These are phyloP conservation scores for Nemania diffusa DNA, from an alignment of 2,329 filamentous ascomycete species.

Conservation along the genomic window DNA sequence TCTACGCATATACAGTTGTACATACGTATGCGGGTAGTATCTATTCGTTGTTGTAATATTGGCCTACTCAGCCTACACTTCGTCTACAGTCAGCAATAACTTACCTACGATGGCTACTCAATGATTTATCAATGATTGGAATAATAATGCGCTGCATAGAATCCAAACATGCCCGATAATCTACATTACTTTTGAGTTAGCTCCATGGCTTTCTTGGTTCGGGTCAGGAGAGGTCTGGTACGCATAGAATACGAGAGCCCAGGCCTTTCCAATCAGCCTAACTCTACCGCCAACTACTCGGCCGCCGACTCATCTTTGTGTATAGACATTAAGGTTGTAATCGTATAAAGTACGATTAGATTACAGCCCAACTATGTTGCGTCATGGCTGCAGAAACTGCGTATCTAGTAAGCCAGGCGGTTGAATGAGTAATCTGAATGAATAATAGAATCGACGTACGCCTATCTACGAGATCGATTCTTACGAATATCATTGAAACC, in stretches of 20 bases:
- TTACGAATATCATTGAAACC: slow-evolving; percentile 2
- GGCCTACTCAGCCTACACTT: slow-evolving; percentile 1
- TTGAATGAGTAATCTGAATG: slow-evolving; percentile 5
- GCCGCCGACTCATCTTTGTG: not conserved
- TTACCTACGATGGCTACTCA: not conserved
- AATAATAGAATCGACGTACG: not conserved
- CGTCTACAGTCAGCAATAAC: not conserved
- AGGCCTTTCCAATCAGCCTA: slow-evolving; percentile 8
- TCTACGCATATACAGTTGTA: not conserved
- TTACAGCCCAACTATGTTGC: slow-evolving; percentile 4
- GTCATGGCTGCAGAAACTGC: slow-evolving; percentile 8
- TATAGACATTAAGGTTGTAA: slow-evolving; percentile 4
- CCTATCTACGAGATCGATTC: not conserved
- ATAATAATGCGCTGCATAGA: not conserved
- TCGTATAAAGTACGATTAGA: slow-evolving; percentile 5
- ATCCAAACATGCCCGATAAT: not conserved
- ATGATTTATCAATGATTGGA: not conserved
- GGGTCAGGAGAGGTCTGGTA: not conserved
- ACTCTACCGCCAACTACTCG: slow-evolving; percentile 15
- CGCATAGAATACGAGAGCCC: slow-evolving; percentile 16
- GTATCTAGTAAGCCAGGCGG: not conserved
- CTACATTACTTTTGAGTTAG: not conserved
- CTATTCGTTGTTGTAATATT: not conserved
- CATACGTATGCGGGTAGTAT: not conserved
- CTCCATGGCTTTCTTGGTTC: not conserved